Percentiles rank a stretch among this genome's conserved stretches.
These are phyloP conservation scores for Stephania japonica DNA, from an alignment of 164 flowering plant genomes.

Conservation along the genomic window DNA sequence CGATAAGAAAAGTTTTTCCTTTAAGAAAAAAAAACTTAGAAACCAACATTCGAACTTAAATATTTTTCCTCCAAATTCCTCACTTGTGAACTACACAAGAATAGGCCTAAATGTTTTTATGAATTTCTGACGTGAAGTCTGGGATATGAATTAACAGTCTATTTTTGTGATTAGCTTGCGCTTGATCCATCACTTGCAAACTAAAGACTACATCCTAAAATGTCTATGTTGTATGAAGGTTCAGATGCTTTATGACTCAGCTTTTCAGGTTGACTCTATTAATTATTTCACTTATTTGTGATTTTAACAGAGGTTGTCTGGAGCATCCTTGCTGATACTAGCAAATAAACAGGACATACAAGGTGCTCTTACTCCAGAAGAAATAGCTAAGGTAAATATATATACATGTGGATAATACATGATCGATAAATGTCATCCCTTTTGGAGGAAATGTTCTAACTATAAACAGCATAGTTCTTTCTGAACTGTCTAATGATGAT, in stretches of 20 bases:
- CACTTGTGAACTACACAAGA: neutral
- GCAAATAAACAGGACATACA: constrained; percentile 98
- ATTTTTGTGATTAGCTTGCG: neutral
- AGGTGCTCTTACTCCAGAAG: constrained; percentile 85
- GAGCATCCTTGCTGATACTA: constrained; percentile 80
- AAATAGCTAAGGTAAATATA: constrained; percentile 86
- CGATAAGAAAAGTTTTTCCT: no score
- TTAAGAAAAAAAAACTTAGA: no score
- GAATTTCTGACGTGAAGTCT: no score
- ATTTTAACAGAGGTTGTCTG: constrained; percentile 74
- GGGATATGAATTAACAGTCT: neutral
- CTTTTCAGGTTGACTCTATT: constrained; percentile 4
- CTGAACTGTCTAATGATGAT: no score
- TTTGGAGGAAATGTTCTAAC: no score
- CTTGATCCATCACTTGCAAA: neutral
- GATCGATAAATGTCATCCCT: constrained; percentile 1
- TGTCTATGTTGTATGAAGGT: neutral
- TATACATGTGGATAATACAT: constrained; percentile 4
- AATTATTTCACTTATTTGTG: constrained; percentile 5
- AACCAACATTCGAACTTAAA: no score
- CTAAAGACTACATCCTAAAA: neutral
- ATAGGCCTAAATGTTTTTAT: neutral
- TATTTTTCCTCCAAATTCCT: no score
- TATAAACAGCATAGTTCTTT: neutral
- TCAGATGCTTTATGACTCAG: neutral